Base-by-base conservation (phyloP, 768 basidiomycete species). In the Boletus insuetus region DNA sequence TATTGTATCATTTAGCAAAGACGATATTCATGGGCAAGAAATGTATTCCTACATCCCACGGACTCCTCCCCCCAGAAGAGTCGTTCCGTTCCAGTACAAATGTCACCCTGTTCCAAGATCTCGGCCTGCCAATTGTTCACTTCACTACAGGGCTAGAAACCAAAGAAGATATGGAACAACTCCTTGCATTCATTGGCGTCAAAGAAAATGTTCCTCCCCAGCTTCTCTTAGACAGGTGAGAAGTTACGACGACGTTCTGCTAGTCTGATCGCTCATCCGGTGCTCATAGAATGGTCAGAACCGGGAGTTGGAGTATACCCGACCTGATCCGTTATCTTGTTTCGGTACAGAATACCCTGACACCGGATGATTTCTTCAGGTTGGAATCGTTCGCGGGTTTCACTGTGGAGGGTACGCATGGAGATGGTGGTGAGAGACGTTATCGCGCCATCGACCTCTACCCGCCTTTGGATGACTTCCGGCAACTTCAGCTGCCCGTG, bases 11-110 rank as follows among this genome's bases (percentile, higher is more conserved):
- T 68, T 83, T 12, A 70, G 69, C 10, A 55, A 62, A 11, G 62
- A 13, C 1, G 32, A 11, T 79, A 5, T 61, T 85, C 29, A 64
- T 1, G 9, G 39, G 22, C 26, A 39, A 20, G 19, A 26, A 19
- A 2, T 82, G 81, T 59, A 71, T 87, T 4, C 84, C 74, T 51
- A 77, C 76, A n/a, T 71, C 58, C 31, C 24, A 39, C 13, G 94
- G 94, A 8, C 79, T 94, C 75, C 85, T 81, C 61, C 64, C 68
- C 40, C 90, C 94, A 0, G 69, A 71, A 8, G 81, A 91, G 53
- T 73, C 87, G 12, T 96, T 94, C 73, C 92, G 96, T 66, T 73
- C 86, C 10, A 88, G 82, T 57, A 91, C 87, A 31, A 82, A 89
- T 60, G 76, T 94, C 24, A 1, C 24, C 6, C 12, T 51, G 10